These are phyloP conservation scores for Royoungia palumana DNA, from an alignment of 768 basidiomycete genomes.

Conservation along the genomic window DNA sequence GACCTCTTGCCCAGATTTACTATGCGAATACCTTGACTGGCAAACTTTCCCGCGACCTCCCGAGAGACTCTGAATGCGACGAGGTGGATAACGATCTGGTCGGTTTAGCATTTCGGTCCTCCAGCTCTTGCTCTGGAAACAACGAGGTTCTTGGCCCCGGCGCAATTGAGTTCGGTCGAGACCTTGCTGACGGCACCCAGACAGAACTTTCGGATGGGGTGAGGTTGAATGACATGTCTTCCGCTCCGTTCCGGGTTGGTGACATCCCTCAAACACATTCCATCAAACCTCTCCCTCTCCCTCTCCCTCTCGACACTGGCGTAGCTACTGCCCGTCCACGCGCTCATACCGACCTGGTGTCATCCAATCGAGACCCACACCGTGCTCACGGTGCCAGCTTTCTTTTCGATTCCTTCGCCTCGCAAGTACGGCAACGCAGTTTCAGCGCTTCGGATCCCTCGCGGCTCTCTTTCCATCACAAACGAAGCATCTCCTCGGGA, in stretches of 20 bases:
- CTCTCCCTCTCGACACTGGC: background rate
- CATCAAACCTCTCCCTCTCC: slow-evolving; percentile 8
- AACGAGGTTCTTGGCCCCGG: slow-evolving; percentile 42
- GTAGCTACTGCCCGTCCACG: slow-evolving; percentile 15
- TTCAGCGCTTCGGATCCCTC: slow-evolving; percentile 7
- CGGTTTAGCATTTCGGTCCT: slow-evolving; percentile 47
- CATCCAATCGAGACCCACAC: slow-evolving; percentile 5
- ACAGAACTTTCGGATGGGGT: background rate
- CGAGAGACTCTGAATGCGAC: slow-evolving; percentile 60
- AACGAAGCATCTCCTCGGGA: slow-evolving; percentile 1
- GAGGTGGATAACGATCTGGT: slow-evolving; percentile 55
- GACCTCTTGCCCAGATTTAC: slow-evolving; percentile 60
- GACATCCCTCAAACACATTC: background rate
- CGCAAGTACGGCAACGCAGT: slow-evolving; percentile 22
- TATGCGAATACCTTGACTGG: slow-evolving; percentile 89
- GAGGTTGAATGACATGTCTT: background rate
- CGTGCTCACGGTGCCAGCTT: slow-evolving; percentile 9
- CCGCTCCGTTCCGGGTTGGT: background rate
- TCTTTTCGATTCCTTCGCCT: slow-evolving; percentile 4
- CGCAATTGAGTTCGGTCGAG: background rate
- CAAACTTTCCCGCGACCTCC: slow-evolving; percentile 75
- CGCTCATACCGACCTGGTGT: slow-evolving; percentile 24
- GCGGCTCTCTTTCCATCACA: background rate
- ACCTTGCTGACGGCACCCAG: background rate
- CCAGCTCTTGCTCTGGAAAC: slow-evolving; percentile 48